Percentiles rank a stretch among this genome's conserved stretches.
phyloP scores from a whole-genome alignment of 257 asterid species.

The Nicotiana obtusifolia region DNA sequence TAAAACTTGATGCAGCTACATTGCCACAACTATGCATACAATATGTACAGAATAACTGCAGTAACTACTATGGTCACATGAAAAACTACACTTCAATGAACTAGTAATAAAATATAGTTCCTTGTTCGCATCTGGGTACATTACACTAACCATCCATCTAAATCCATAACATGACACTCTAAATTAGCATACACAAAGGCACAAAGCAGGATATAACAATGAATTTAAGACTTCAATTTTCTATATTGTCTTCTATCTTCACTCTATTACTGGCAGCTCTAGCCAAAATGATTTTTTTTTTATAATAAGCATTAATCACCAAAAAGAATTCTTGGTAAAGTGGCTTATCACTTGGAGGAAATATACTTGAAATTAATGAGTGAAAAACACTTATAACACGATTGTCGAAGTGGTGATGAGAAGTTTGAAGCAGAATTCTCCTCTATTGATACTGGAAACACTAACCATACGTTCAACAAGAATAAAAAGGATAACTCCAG shows the following conservation, averaged over 20 bases:
- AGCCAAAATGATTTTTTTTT: neutral
- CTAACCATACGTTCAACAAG: neutral
- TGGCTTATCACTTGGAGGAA: neutral
- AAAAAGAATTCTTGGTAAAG: neutral
- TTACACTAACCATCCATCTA: neutral
- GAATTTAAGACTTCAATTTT: neutral
- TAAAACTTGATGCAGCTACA: neutral
- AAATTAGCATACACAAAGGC: neutral
- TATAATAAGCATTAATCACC: neutral
- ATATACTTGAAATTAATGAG: neutral
- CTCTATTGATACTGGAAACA: neutral
- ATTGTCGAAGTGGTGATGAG: neutral
- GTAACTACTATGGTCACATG: neutral
- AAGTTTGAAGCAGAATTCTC: neutral
- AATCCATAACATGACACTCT: neutral
- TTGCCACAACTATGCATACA: neutral
- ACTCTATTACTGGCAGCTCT: neutral
- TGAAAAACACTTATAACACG: neutral
- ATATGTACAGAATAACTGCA: neutral
- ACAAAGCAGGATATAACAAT: neutral
- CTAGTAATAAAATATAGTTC: neutral
- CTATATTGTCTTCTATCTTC: neutral
- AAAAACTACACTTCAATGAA: neutral
- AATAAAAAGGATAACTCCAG: neutral
- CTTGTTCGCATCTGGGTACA: neutral